Evolutionary conservation across 2,329 filamentous ascomycete species (phyloP).

Genomic region (Talaromyces sp.): DNA sequence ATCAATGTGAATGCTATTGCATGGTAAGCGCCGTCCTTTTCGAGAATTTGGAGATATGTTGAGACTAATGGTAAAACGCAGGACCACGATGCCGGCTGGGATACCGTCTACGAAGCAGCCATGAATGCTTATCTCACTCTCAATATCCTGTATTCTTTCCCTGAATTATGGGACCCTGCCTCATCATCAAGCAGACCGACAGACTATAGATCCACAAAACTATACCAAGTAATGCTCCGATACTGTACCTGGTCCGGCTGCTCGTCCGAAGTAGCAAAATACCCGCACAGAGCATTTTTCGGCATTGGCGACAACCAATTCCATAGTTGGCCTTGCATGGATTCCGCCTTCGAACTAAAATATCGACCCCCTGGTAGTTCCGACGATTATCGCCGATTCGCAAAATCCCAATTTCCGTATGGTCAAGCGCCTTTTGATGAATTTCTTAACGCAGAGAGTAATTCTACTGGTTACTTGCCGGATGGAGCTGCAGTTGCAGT

Average conservation of each 20-base stretch:
- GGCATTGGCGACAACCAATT: constrained; percentile 2
- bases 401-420: neutral
- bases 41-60: neutral
- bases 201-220: constrained; percentile 5
- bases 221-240: constrained; percentile 9
- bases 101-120: neutral
- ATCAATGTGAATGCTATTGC: neutral
- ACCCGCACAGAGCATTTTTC: constrained; percentile 12
- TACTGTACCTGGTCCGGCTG: neutral
- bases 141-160: constrained; percentile 7
- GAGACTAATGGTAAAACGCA: neutral
- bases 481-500: neutral
- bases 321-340: neutral
- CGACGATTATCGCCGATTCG: neutral
- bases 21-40: neutral
- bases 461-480: neutral
- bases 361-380: neutral
- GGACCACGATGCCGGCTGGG: neutral
- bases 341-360: neutral
- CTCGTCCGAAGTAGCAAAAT: neutral
- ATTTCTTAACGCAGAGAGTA: neutral
- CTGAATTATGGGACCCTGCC: neutral
- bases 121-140: neutral
- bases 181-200: neutral
- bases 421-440: constrained; percentile 1